Percentiles rank a stretch among this genome's conserved stretches.
phyloP scores from a whole-genome alignment of 345 rosid species.

The Linum usitatissimum region DNA sequence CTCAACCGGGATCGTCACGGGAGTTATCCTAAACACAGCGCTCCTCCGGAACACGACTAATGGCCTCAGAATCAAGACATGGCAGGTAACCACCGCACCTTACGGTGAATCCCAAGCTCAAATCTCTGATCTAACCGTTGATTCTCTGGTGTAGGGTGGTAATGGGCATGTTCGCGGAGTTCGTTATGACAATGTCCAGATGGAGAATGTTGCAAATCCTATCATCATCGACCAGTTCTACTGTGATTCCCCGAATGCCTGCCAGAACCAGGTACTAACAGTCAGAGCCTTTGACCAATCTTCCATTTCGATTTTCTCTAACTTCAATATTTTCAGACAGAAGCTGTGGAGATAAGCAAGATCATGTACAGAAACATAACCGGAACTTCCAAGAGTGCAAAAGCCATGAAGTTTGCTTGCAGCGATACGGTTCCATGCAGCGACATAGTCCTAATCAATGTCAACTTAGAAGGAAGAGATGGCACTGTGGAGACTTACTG shows the following conservation, averaged over 20 bases:
- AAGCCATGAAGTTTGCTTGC: constrained; percentile 24
- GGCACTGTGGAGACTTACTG: constrained; percentile 6
- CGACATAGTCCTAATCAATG: constrained; percentile 22
- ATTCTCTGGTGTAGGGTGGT: not conserved
- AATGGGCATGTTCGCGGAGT: not conserved
- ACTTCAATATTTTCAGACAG: constrained; percentile 17
- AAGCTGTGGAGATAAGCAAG: constrained; percentile 29
- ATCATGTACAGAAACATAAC: constrained; percentile 18
- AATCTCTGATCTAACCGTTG: constrained; percentile 2
- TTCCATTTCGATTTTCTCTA: not conserved
- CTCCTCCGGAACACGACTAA: not conserved
- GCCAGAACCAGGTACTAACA: constrained; percentile 28
- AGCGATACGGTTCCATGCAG: constrained; percentile 30
- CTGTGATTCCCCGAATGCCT: constrained; percentile 28
- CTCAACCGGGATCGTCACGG: constrained; percentile 11
- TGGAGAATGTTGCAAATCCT: constrained; percentile 20
- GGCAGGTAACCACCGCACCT: not conserved
- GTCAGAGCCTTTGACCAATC: too few relatives aligned
- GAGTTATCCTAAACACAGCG: not conserved
- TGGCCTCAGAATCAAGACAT: constrained; percentile 1
- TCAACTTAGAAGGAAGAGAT: constrained; percentile 10
- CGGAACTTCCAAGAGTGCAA: constrained; percentile 24
- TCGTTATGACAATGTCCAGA: not conserved
- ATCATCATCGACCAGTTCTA: constrained; percentile 49
- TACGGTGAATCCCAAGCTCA: too few relatives aligned